Conservation (phyloP, 345 rosid genomes). For the Euclidium syriacum region DNA sequence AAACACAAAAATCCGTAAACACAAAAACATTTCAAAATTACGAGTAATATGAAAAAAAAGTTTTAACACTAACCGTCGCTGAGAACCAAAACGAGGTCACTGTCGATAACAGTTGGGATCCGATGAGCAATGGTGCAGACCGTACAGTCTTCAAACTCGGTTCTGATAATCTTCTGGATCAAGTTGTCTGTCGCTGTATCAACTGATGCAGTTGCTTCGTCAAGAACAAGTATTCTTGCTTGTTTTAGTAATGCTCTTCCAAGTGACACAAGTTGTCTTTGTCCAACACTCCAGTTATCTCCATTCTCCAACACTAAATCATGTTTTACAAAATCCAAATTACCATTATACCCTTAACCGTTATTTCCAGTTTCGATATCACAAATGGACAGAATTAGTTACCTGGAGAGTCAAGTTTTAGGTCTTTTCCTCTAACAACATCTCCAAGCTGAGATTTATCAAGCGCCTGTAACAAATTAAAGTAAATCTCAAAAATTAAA, state of each 20-base stretch:
- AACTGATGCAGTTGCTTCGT: constrained; percentile 98
- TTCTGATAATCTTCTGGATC: constrained; percentile 88
- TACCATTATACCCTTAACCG: too few relatives aligned
- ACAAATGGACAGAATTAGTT: constrained; percentile 6
- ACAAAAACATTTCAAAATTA: background rate
- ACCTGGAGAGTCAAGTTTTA: constrained; percentile 90
- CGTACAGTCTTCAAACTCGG: constrained; percentile 85
- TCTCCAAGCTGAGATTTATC: constrained; percentile 96
- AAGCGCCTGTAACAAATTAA: constrained; percentile 55
- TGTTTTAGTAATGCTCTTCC: constrained; percentile 93
- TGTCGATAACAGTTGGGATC: constrained; percentile 94
- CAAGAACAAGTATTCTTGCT: constrained; percentile 89
- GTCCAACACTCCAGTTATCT: constrained; percentile 99
- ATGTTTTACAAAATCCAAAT: constrained; percentile 4
- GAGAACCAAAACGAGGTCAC: constrained; percentile 94
- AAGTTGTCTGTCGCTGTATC: constrained; percentile 98
- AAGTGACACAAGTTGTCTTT: constrained; percentile 86
- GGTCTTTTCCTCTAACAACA: constrained; percentile 74
- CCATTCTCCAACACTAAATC: constrained; percentile 85
- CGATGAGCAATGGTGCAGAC: constrained; percentile 99
- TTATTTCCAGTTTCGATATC: too few relatives aligned
- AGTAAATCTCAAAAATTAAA: background rate
- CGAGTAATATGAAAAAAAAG: background rate
- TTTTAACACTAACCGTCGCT: constrained; percentile 63
- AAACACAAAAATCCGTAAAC: background rate